A percentile compares a stretch with the other conserved stretches of the same genome.
phyloP scores from a whole-genome alignment of 2,329 filamentous ascomycete species.

The Pochonia chlamydosporia region DNA sequence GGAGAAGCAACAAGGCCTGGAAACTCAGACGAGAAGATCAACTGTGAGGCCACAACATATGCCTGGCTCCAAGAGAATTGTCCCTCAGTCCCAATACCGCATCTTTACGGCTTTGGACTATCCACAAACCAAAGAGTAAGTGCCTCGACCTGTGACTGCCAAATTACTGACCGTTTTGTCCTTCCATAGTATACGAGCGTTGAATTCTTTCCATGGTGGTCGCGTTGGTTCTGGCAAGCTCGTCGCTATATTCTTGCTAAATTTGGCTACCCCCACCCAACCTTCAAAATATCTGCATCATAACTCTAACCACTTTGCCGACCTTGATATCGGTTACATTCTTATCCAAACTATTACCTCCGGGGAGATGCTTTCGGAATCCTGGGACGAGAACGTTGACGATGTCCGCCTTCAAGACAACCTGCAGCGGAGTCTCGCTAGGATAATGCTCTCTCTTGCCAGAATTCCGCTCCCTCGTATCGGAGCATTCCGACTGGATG shows the following conservation, averaged over 20 bases:
- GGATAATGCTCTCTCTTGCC: conserved; percentile 23
- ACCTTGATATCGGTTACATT: conserved; percentile 14
- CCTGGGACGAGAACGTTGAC: conserved; percentile 14
- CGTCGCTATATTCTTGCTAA: conserved; percentile 1
- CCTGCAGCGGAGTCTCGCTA: conserved; percentile 23
- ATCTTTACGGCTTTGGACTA: conserved; percentile 18
- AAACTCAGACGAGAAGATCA: conserved; percentile 35
- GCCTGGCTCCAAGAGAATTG: conserved; percentile 14
- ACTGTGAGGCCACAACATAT: conserved; percentile 15
- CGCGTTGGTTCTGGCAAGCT: conserved; percentile 3
- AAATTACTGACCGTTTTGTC: conserved; percentile 2
- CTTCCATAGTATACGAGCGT: conserved; percentile 3
- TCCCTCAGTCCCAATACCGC: conserved; percentile 18
- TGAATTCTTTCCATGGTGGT: conserved; percentile 2
- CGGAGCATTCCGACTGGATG: conserved; percentile 19
- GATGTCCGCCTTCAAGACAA: conserved; percentile 14
- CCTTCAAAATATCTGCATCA: conserved; percentile 11
- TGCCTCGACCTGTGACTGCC: not conserved
- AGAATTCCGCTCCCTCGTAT: conserved; percentile 21
- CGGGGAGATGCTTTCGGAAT: conserved; percentile 14
- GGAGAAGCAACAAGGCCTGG: conserved; percentile 29
- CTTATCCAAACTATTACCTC: conserved; percentile 15
- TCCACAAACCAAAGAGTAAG: conserved; percentile 12
- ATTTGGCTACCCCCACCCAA: conserved; percentile 9
- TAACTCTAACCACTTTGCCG: conserved; percentile 5